Percentiles rank a stretch among this genome's conserved stretches.
Evolutionary conservation across 192 early-diverging fungal species (phyloP).

Genomic region (Linnemannia hyalina): DNA sequence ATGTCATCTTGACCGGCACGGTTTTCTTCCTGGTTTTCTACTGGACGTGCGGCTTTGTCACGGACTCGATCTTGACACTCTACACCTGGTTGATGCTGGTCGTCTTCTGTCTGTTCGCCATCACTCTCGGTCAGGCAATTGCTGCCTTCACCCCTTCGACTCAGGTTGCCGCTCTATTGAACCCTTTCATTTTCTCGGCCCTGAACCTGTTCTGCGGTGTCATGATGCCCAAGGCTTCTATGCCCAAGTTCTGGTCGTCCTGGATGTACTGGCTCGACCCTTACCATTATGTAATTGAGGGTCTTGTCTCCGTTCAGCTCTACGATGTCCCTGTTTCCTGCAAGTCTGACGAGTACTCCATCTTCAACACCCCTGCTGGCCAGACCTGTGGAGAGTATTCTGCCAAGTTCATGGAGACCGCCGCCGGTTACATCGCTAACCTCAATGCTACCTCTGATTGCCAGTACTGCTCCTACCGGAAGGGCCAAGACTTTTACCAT

Average conservation of each 20-base stretch:
- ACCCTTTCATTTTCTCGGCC: constrained; percentile 76
- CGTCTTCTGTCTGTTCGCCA: constrained; percentile 73
- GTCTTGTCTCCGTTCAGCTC: constrained; percentile 71
- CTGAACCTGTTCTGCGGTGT: constrained; percentile 81
- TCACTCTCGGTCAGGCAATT: constrained; percentile 79
- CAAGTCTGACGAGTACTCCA: constrained; percentile 61
- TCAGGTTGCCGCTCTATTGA: constrained; percentile 69
- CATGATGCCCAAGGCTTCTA: constrained; percentile 69
- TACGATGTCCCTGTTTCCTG: constrained; percentile 63
- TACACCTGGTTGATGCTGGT: constrained; percentile 77
- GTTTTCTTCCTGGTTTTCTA: constrained; percentile 81
- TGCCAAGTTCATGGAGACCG: constrained; percentile 61
- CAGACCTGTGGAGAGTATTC: constrained; percentile 75
- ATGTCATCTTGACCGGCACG: constrained; percentile 70
- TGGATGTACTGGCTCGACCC: constrained; percentile 82
- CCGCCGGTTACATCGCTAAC: constrained; percentile 73
- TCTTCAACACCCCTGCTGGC: constrained; percentile 67
- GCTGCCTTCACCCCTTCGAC: constrained; percentile 74
- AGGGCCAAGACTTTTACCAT: constrained; percentile 70
- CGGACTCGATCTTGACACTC: constrained; percentile 58
- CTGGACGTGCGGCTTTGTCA: constrained; percentile 78
- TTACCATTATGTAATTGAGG: constrained; percentile 78
- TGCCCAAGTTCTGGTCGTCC: constrained; percentile 77
- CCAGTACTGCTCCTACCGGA: constrained; percentile 71
- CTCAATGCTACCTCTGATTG: constrained; percentile 64